Base-by-base conservation (phyloP, 345 rosid species). In the Gossypium raimondii region DNA sequence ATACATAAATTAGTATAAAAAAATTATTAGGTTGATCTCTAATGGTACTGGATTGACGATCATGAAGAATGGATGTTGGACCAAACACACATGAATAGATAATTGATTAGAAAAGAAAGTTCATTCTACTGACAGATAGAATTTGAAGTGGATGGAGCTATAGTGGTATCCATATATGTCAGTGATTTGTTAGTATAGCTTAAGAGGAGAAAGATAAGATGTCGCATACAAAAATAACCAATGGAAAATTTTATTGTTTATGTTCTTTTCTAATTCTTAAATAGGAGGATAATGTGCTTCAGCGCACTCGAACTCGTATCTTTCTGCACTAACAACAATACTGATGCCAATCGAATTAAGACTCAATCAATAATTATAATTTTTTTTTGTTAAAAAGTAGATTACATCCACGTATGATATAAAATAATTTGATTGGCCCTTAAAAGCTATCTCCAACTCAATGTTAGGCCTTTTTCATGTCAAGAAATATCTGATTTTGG, bases 291-390 rank as follows among this genome's bases (percentile, higher is more conserved):
- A 34, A 34, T 34, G 6, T 0, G 1, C 0, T 34, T 4, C 38
- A 34, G 1, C 6, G 0, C 38, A 34, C 0, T 34, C 1, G 0
- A 34, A 34, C 6, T 34, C 38, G 4, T 3, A 0, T 34, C 1
- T 4, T 34, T 1, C 6, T 4, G 1, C 6, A 34, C 6, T 34
- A 34, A 34, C 6, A 34, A 34, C 1, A 4, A 34, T 34, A 34
- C 6, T 29, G 1, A 4, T 34, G 0, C 38, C 38, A 34, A 34
- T 4, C 0, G 0, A 34, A 4, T 34, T 34, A 34, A 34, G 0
- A 34, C 1, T 4, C 1, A 34, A 34, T 34, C 0, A 0, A 0
- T 34, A 4, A 34, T 34, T 34, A 4, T 34, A 4, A 34, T 34
- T 34, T 34, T 0, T 20, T 29, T 34, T 34, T 4, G 6, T 34